phyloP scores from a whole-genome alignment of 805 yeast genomes.

The Peterozyma xylosa region DNA sequence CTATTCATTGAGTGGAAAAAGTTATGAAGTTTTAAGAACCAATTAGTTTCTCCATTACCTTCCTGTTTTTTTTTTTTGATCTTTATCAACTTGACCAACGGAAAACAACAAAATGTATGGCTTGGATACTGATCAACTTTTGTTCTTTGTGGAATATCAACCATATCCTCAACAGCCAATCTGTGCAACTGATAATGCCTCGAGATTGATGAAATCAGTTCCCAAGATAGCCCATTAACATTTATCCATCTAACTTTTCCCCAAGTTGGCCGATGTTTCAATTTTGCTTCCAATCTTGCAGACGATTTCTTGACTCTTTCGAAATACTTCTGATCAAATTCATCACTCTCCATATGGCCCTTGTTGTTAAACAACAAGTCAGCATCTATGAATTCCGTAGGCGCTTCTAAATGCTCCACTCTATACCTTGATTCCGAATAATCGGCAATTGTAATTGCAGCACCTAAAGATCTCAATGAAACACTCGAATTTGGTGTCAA shows the following conservation, averaged over 20 bases:
- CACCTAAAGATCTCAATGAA: slow-evolving; percentile 42
- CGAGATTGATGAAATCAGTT: slow-evolving; percentile 41
- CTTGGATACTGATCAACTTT: slow-evolving; percentile 45
- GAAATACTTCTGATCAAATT: slow-evolving; percentile 7
- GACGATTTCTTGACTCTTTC: slow-evolving; percentile 14
- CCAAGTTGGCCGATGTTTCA: slow-evolving; percentile 37
- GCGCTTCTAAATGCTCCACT: slow-evolving; percentile 34
- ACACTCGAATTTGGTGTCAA: slow-evolving; percentile 44
- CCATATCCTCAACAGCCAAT: slow-evolving; percentile 53
- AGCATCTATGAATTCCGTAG: slow-evolving; percentile 12
- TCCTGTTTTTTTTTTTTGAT: slow-evolving; percentile 10
- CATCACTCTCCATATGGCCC: neutral
- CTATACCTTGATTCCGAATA: slow-evolving; percentile 36
- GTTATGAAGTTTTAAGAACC: neutral
- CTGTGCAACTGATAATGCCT: slow-evolving; percentile 40
- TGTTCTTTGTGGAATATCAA: slow-evolving; percentile 55
- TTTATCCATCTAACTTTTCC: slow-evolving; percentile 48
- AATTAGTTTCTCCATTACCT: neutral
- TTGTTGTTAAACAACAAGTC: neutral
- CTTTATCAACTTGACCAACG: slow-evolving; percentile 38
- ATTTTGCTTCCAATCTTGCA: slow-evolving; percentile 19
- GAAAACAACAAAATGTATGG: slow-evolving; percentile 48
- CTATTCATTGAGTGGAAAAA: neutral
- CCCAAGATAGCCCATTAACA: slow-evolving; percentile 58
- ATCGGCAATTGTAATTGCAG: slow-evolving; percentile 46